A percentile compares a stretch with the other conserved stretches of the same genome.
These are phyloP conservation scores for Tulasnella sp. DNA, from an alignment of 768 basidiomycete species.

Conservation along the genomic window DNA sequence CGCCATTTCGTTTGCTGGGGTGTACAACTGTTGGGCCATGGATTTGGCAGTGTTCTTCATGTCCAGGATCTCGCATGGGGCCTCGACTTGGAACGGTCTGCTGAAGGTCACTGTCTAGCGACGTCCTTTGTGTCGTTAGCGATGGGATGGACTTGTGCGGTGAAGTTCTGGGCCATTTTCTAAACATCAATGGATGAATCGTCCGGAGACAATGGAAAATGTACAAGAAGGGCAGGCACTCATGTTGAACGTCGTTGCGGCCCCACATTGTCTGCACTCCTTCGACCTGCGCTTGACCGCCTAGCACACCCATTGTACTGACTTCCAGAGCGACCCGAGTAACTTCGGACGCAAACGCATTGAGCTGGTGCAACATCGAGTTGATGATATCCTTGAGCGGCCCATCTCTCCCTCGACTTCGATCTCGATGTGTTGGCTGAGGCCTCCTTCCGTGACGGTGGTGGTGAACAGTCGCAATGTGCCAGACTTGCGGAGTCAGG, in stretches of 20 bases:
- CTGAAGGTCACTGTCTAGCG: slow-evolving; percentile 82
- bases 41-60: slow-evolving; percentile 36
- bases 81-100: slow-evolving; percentile 52
- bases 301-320: slow-evolving; percentile 36
- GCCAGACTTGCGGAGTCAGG: slow-evolving; percentile 37
- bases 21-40: slow-evolving; percentile 22
- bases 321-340: slow-evolving; percentile 35
- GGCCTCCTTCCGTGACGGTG: slow-evolving; percentile 37
- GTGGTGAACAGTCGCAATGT: slow-evolving; percentile 35
- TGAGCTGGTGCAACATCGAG: slow-evolving; percentile 38
- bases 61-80: slow-evolving; percentile 39
- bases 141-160: slow-evolving; percentile 85
- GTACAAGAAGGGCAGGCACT: slow-evolving; percentile 15
- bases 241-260: slow-evolving; percentile 36
- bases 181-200: slow-evolving; percentile 1
- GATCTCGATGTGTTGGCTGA: slow-evolving; percentile 38
- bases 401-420: slow-evolving; percentile 43
- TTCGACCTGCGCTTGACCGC: slow-evolving; percentile 39
- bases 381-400: slow-evolving; percentile 39
- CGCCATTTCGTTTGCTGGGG: slow-evolving; percentile 23
- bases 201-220: background rate
- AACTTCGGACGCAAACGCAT: slow-evolving; percentile 39
- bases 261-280: slow-evolving; percentile 42
- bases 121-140: slow-evolving; percentile 91
- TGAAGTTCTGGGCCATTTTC: slow-evolving; percentile 70